These are phyloP conservation scores for Huntiella abstrusa DNA, from an alignment of 2,329 filamentous ascomycete species.

Conservation along the genomic window DNA sequence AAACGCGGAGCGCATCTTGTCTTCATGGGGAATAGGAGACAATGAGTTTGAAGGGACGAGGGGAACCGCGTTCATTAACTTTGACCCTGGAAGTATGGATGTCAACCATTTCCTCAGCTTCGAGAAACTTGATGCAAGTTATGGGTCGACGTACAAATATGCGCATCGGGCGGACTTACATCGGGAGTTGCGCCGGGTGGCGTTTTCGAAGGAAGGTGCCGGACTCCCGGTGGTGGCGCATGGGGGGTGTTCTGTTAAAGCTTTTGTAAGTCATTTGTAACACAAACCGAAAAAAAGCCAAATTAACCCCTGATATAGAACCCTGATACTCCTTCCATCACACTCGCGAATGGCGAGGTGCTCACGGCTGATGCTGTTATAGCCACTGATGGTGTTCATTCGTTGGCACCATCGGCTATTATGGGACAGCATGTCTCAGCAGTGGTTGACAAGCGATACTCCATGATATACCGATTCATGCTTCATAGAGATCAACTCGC, in stretches of 20 bases:
- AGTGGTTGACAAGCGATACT: conserved; percentile 15
- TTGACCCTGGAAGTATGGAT: conserved; percentile 16
- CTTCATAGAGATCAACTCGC: conserved; percentile 17
- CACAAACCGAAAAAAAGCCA: background rate
- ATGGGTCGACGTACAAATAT: conserved; percentile 19
- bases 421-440: conserved; percentile 13
- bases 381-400: conserved; percentile 27
- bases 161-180: conserved; percentile 24
- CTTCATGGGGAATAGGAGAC: conserved; percentile 20
- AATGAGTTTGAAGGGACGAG: conserved; percentile 15
- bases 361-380: conserved; percentile 22
- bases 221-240: conserved; percentile 14
- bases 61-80: conserved; percentile 13
- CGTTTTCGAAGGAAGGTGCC: conserved; percentile 15
- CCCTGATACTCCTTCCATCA: conserved; percentile 15
- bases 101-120: conserved; percentile 4
- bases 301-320: conserved; percentile 12
- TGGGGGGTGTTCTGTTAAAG: background rate
- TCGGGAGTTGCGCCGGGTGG: conserved; percentile 18
- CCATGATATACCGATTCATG: conserved; percentile 21
- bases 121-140: conserved; percentile 13
- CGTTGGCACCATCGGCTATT: conserved; percentile 12
- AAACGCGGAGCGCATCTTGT: conserved; percentile 20
- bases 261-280: background rate
- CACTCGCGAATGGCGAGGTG: conserved; percentile 16